Percentiles rank a stretch among this genome's conserved stretches.
These are phyloP conservation scores for Eucalyptus brandiana DNA, from an alignment of 345 rosid genomes.

Conservation along the genomic window DNA sequence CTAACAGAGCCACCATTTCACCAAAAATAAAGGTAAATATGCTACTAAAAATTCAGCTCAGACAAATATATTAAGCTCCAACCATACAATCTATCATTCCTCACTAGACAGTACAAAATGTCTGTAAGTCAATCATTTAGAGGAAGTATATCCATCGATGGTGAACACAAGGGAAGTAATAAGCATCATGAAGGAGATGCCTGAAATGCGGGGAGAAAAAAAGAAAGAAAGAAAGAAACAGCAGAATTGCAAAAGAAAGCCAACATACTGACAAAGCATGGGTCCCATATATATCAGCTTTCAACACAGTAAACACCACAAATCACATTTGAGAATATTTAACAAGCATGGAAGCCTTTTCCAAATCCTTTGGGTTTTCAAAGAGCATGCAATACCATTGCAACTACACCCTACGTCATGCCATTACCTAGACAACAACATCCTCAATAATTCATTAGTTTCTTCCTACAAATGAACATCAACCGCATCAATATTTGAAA, in stretches of 20 bases:
- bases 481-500: too few species aligned
- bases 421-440: neutral
- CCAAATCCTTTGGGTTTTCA: neutral
- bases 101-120: neutral
- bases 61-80: neutral
- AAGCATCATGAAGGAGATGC: neutral
- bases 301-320: neutral
- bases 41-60: neutral
- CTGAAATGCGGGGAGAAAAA: too few species aligned
- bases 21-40: too few species aligned
- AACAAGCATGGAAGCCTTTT: neutral
- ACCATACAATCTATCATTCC: neutral
- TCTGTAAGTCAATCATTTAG: neutral
- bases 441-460: too few species aligned
- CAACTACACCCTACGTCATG: neutral
- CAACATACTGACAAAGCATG: accelerated
- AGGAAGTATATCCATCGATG: neutral
- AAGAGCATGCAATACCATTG: neutral
- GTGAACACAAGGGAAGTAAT: neutral
- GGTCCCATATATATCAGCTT: too few species aligned
- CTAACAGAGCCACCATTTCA: neutral
- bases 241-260: too few species aligned
- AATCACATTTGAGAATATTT: neutral
- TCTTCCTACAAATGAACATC: too few species aligned
- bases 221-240: too few species aligned